Base-by-base conservation (phyloP, 1,139 yeast species). In the Scheffersomyces quercinus region DNA sequence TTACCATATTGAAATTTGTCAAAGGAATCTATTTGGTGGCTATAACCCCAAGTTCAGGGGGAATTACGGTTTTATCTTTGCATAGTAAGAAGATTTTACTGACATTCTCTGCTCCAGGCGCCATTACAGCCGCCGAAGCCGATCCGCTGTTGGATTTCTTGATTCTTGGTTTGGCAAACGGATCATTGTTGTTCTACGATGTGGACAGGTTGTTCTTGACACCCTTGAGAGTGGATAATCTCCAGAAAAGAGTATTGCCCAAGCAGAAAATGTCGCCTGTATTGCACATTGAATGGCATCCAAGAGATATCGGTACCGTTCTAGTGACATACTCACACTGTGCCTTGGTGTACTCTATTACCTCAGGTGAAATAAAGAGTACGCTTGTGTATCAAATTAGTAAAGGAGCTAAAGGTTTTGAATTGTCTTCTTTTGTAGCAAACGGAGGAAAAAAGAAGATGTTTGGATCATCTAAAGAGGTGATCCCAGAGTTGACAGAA, bases 91-190 rank as follows among this genome's bases (percentile, higher is more conserved):
- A 73, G 49, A 70, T 87, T 28, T 62, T 88, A 26, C 75, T 79
- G 33, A 76, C 73, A 5, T 74, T 73, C 54, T 72, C 73, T 54
- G 75, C 85, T 2, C 85, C 89, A 0, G 84, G 89, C 1, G 70
- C 79, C 5, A 77, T 90, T n/a, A 72, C 86, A 0, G 75, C 87
- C 1, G 70, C 85, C 6, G 90, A 81, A 46, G 65, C 85, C 2
- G 99, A 95, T 56, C 96, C 97, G 0, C 78, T 95, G 0, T 64
- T 93, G 52, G 98, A 91, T 64, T 95, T 95, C 89, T 66, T 91
- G 28, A 74, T 85, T 40, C 59, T 91, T 30, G 99, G 99, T 3
- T 67, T 89, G 45, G 77, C 82, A 41, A 90, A 85, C 60, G 99
- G 99, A 3, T 66, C 79, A 5, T 64, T 87, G 2, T 64, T 82